Conservation (phyloP, 371 early-diverging fungal species). For the Blyttiomyces sp. region DNA sequence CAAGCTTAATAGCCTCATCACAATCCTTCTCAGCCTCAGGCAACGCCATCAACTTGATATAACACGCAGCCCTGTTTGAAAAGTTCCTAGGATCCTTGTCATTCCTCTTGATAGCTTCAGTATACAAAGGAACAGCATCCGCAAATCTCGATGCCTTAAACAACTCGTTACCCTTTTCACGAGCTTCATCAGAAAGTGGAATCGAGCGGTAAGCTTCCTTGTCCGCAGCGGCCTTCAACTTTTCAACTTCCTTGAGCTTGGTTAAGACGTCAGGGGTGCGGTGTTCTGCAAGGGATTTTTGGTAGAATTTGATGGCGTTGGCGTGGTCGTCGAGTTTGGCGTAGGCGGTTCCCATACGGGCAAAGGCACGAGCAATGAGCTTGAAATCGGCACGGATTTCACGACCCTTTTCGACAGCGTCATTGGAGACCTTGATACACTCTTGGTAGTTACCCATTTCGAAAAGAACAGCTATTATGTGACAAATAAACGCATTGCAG, state of each 20-base stretch:
- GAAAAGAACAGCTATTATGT: slow-evolving; percentile 85
- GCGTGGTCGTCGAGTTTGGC: slow-evolving; percentile 72
- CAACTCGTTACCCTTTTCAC: slow-evolving; percentile 88
- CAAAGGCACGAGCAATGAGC: slow-evolving; percentile 87
- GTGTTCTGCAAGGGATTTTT: slow-evolving; percentile 93
- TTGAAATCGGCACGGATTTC: slow-evolving; percentile 91
- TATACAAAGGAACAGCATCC: slow-evolving; percentile 90
- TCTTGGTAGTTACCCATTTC: slow-evolving; percentile 90
- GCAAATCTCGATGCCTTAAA: slow-evolving; percentile 88
- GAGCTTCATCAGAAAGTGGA: slow-evolving; percentile 81
- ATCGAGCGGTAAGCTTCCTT: slow-evolving; percentile 85
- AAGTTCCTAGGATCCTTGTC: slow-evolving; percentile 85
- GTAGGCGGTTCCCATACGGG: slow-evolving; percentile 89
- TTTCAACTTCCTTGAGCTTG: slow-evolving; percentile 85
- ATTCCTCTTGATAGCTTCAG: slow-evolving; percentile 96
- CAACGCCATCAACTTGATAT: slow-evolving; percentile 91
- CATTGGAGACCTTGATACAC: slow-evolving; percentile 86
- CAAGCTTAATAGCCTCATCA: slow-evolving; percentile 81
- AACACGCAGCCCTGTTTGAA: slow-evolving; percentile 95
- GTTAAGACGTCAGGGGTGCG: slow-evolving; percentile 89
- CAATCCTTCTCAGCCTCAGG: slow-evolving; percentile 95
- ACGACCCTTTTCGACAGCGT: slow-evolving; percentile 90
- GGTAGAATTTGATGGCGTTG: slow-evolving; percentile 86
- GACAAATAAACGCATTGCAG: not conserved
- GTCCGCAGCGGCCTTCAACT: slow-evolving; percentile 69